phyloP scores from a whole-genome alignment of 2,329 filamentous ascomycete genomes.

The Talaromyces albobiverticillius region DNA sequence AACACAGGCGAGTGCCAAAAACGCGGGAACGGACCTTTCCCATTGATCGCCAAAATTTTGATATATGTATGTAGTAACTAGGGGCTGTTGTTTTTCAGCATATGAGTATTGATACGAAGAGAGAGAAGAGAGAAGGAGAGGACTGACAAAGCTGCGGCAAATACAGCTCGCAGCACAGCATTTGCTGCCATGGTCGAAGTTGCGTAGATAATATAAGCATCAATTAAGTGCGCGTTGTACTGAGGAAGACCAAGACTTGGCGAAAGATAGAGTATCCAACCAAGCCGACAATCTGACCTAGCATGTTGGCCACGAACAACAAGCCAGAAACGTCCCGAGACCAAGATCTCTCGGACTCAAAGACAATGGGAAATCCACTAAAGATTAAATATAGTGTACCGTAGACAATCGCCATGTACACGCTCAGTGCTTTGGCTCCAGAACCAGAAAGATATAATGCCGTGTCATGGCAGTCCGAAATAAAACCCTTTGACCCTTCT shows the following conservation, averaged over 20 bases:
- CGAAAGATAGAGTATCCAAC: too few species aligned
- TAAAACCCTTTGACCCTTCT: neutral
- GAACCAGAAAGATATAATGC: conserved; percentile 22
- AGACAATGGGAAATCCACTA: conserved; percentile 2
- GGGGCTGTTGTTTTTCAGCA: conserved; percentile 23
- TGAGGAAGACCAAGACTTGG: conserved; percentile 38
- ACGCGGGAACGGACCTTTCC: conserved; percentile 45
- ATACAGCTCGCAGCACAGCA: conserved; percentile 44
- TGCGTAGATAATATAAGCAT: conserved; percentile 42
- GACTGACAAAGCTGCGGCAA: conserved; percentile 39
- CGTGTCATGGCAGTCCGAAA: neutral
- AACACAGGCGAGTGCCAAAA: conserved; percentile 43
- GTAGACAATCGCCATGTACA: conserved; percentile 23
- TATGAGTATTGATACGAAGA: too few species aligned
- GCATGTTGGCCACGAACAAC: too few species aligned
- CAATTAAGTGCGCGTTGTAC: conserved; percentile 40
- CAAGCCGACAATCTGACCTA: too few species aligned
- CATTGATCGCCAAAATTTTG: conserved; percentile 45
- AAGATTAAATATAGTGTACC: conserved; percentile 22
- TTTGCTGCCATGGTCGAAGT: conserved; percentile 42
- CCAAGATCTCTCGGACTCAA: conserved; percentile 60
- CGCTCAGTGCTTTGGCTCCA: conserved; percentile 19
- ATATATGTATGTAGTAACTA: conserved; percentile 47
- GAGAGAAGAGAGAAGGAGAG: too few species aligned
- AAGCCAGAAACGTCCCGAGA: conserved; percentile 50